A percentile compares a stretch with the other conserved stretches of the same genome.
Evolutionary conservation across 2,329 filamentous ascomycete genomes (phyloP).

Genomic region (Aspergillus neotritici): DNA sequence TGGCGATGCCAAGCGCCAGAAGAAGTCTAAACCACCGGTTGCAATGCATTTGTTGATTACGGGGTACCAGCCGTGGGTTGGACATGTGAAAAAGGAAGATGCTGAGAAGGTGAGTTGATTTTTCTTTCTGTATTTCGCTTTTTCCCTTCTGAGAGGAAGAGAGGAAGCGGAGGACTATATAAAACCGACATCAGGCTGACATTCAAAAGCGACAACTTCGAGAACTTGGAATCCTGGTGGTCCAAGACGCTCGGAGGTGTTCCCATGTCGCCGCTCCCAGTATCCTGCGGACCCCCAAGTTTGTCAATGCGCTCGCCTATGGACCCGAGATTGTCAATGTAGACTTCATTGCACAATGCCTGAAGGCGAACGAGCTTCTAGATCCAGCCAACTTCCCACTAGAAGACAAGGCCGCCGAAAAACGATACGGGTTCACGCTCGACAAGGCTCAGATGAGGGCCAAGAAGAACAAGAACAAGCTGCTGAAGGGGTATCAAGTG

Average conservation of each 20-base stretch:
- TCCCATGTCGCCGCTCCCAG: constrained; percentile 83
- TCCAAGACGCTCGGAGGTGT: constrained; percentile 67
- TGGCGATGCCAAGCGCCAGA: constrained; percentile 58
- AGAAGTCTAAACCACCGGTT: constrained; percentile 58
- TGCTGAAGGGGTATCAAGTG: constrained; percentile 70
- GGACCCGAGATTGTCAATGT: constrained; percentile 73
- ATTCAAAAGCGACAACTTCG: constrained; percentile 67
- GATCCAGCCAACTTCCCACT: constrained; percentile 62
- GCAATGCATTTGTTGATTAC: constrained; percentile 75
- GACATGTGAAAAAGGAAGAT: constrained; percentile 67
- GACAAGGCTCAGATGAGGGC: constrained; percentile 64
- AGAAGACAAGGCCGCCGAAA: constrained; percentile 66
- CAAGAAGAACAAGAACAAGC: constrained; percentile 66
- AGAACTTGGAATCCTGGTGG: constrained; percentile 73
- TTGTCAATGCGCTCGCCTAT: constrained; percentile 77
- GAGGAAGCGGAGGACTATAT: not conserved
- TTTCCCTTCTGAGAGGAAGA: too few relatives aligned
- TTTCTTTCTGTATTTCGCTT: not conserved
- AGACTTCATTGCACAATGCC: constrained; percentile 69
- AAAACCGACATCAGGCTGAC: not conserved
- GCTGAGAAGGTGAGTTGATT: constrained; percentile 63
- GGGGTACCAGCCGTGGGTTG: constrained; percentile 76
- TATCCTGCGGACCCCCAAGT: constrained; percentile 87
- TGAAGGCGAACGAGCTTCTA: constrained; percentile 63
- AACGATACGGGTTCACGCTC: constrained; percentile 64